Percentiles rank a stretch among this genome's conserved stretches.
Evolutionary conservation across 441 rosid genomes (phyloP).

Genomic region (Manihot esculenta): DNA sequence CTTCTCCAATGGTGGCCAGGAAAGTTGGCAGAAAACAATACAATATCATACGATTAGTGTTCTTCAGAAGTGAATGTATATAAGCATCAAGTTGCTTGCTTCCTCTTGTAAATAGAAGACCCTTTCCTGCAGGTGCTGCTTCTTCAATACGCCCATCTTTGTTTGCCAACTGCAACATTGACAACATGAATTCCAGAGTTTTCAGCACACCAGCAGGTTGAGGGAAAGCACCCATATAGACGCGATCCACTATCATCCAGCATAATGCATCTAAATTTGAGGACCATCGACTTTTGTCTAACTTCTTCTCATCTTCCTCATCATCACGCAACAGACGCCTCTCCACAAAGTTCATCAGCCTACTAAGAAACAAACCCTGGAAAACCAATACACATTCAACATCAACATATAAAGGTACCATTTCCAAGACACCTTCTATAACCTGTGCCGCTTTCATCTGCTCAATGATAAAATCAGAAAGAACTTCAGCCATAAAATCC

Average conservation of each 20-base stretch:
- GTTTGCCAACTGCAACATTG: slow-evolving; percentile 98
- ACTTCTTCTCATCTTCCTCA: slow-evolving; percentile 94
- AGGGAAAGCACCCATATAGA: slow-evolving; percentile 97
- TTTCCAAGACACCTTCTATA: slow-evolving; percentile 79
- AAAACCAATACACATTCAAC: slow-evolving; percentile 81
- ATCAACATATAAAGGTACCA: slow-evolving; percentile 78
- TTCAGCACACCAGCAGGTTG: slow-evolving; percentile 81
- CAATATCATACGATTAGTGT: slow-evolving; percentile 84
- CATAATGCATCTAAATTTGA: slow-evolving; percentile 91
- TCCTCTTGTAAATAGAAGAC: slow-evolving; percentile 87
- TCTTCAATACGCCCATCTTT: slow-evolving; percentile 99
- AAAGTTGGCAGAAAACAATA: slow-evolving; percentile 98
- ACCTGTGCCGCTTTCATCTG: slow-evolving; percentile 81
- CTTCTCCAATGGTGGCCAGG: slow-evolving; percentile 87
- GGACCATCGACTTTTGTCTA: slow-evolving; percentile 95
- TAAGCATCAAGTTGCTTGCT: slow-evolving; percentile 90
- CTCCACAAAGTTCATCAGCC: slow-evolving; percentile 96
- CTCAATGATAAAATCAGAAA: slow-evolving; percentile 88
- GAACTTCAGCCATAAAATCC: slow-evolving; percentile 94
- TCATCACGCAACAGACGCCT: slow-evolving; percentile 99
- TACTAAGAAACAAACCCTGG: slow-evolving; percentile 89
- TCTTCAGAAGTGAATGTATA: slow-evolving; percentile 90
- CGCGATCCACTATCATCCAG: slow-evolving; percentile 98
- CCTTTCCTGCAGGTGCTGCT: slow-evolving; percentile 85
- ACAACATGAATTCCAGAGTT: slow-evolving; percentile 91